Percentiles rank a stretch among this genome's conserved stretches.
phyloP scores from a whole-genome alignment of 2,329 filamentous ascomycete species.

The Fusarium subglutinans region DNA sequence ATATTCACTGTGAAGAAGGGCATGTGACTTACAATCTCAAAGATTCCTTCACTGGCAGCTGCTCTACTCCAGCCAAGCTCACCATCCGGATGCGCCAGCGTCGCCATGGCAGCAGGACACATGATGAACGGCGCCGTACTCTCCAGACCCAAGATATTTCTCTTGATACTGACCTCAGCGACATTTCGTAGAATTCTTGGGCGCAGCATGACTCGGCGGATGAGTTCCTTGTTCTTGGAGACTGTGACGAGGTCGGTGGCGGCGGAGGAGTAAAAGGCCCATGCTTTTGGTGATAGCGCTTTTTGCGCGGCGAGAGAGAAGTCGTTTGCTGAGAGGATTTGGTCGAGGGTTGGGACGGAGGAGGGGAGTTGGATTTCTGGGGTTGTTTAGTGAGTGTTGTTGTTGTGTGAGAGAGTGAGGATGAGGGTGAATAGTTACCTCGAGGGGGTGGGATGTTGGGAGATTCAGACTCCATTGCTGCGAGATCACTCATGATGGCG shows the following conservation, averaged over 20 bases:
- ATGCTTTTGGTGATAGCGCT: conserved; percentile 69
- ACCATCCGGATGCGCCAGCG: conserved; percentile 70
- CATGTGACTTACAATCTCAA: conserved; percentile 35
- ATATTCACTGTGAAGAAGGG: fast-evolving
- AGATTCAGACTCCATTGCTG: conserved; percentile 42
- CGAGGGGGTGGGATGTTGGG: conserved; percentile 39
- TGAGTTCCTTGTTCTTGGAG: conserved; percentile 62
- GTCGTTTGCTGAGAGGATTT: conserved; percentile 56
- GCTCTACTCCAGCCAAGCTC: conserved; percentile 54
- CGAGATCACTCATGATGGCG: conserved; percentile 39
- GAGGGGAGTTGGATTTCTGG: conserved; percentile 26
- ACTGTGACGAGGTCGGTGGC: conserved; percentile 70
- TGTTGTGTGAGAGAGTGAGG: not conserved
- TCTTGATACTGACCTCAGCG: conserved; percentile 57
- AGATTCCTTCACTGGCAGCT: conserved; percentile 41
- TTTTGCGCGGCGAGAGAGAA: conserved; percentile 66
- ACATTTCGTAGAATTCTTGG: conserved; percentile 68
- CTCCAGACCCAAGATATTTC: conserved; percentile 62
- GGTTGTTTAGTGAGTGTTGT: not conserved
- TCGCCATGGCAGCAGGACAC: conserved; percentile 71
- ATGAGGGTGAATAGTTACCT: conserved; percentile 9
- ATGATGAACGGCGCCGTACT: conserved; percentile 69
- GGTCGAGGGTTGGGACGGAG: conserved; percentile 27
- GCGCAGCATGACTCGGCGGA: conserved; percentile 66
- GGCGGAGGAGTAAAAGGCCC: conserved; percentile 75